Evolutionary conservation across 805 yeast genomes (phyloP).

Genomic region (Kodamaea fukazawae): DNA sequence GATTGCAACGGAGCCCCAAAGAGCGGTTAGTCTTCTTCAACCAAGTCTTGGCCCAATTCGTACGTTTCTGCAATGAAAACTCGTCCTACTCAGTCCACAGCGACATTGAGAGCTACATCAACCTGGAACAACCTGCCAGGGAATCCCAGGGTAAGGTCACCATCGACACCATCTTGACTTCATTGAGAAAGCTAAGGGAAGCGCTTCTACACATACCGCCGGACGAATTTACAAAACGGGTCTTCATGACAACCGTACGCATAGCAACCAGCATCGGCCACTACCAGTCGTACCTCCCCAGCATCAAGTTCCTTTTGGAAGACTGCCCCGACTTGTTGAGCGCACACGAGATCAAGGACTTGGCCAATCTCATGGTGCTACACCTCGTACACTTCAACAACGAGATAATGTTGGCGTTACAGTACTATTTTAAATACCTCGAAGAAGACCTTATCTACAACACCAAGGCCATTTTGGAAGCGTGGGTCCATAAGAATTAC

Average conservation of each 20-base stretch:
- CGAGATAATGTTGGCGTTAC: conserved; percentile 30
- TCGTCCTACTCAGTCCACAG: conserved; percentile 9
- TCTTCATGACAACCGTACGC: conserved; percentile 47
- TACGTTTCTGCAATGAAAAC: conserved; percentile 28
- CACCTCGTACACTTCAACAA: conserved; percentile 45
- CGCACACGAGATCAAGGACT: conserved; percentile 34
- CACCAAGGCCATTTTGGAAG: conserved; percentile 13
- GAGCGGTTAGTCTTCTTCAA: conserved; percentile 43
- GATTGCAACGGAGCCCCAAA: conserved; percentile 43
- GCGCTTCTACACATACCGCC: conserved; percentile 43
- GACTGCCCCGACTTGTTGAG: conserved; percentile 18
- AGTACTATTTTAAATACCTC: conserved; percentile 27
- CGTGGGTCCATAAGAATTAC: conserved; percentile 33
- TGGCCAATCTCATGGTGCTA: conserved; percentile 41
- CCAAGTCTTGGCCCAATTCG: conserved; percentile 30
- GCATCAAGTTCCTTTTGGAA: conserved; percentile 42
- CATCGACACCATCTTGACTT: conserved; percentile 26
- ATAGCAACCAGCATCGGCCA: conserved; percentile 46
- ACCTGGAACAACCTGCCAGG: background rate
- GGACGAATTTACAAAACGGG: conserved; percentile 40
- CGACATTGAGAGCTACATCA: conserved; percentile 1
- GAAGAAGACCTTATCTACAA: conserved; percentile 10
- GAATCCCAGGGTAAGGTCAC: conserved; percentile 3
- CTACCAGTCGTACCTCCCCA: conserved; percentile 54
- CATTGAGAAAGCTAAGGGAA: conserved; percentile 53